Base-by-base conservation (phyloP, 306 rosid genomes). In the Cucurbita maxima region DNA sequence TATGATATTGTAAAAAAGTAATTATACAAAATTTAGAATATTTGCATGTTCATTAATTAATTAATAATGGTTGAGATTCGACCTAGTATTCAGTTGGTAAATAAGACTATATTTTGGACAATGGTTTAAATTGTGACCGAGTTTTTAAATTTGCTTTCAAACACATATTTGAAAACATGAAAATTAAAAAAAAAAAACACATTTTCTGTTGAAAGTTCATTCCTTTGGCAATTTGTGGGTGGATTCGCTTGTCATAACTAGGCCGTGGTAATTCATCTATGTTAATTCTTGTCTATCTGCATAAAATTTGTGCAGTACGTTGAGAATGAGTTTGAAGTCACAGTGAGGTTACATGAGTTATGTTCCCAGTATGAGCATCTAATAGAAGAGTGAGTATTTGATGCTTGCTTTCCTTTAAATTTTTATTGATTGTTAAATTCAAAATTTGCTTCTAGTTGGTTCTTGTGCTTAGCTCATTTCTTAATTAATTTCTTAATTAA, bases 311-410 rank as follows among this genome's bases (percentile, higher is more conserved):
- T 84, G 88, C 86, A 91, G 99, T 86, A 70, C 69, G 71, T 80
- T 58, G 96, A 89, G 76, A 71, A 75, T 54, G 96, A 94, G 77
- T 80, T 86, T 78, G 89, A 82, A 44, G 83, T 74, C 75, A 80
- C 90, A 53, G 77, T 79, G 53, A 85, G 78, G 61, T 70, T 94
- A 77, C 87, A 91, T 58, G 83, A 87, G 71, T 79, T 89, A 64
- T 94, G 99, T 83, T 75, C 87, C 50, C 83, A 84, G 76, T 94
- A 89, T 80, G 99, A 94, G 80, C 86, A 81, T 83, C 86, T 85
- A 78, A 85, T 91, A 5, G 92, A 88, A 76, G 86, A 81, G 99
- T 94, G 81, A 84, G 97, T 82, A 8, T n/a, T 53, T 50, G 50
- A 48, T 59, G 36, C 13, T 25, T 14, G 18, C 14, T 44, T 62